phyloP scores from a whole-genome alignment of 345 rosid species.

The Citrus mangshanensis region DNA sequence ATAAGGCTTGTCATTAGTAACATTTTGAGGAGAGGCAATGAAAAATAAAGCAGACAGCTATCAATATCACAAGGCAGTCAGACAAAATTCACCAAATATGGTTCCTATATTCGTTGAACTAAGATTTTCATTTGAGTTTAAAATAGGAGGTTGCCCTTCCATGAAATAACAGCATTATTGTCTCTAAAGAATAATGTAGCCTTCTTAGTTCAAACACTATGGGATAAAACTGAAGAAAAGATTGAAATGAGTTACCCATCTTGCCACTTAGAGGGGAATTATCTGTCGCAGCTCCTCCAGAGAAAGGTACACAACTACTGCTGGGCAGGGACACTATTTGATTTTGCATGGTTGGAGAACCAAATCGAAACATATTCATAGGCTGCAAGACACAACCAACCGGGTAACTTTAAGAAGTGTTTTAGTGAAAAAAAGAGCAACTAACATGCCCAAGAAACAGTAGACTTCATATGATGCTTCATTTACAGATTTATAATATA shows the following conservation, averaged over 20 bases:
- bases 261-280: slow-evolving; percentile 32
- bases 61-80: neutral
- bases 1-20: neutral
- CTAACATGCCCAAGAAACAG: neutral
- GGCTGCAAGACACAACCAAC: slow-evolving; percentile 34
- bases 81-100: neutral
- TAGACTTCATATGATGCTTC: neutral
- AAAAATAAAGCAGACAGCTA: neutral
- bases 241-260: slow-evolving; percentile 10
- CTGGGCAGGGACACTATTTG: slow-evolving; percentile 28
- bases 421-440: neutral
- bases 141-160: neutral
- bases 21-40: neutral
- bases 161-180: neutral
- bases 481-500: slow-evolving; percentile 9
- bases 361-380: slow-evolving; percentile 46
- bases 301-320: slow-evolving; percentile 11
- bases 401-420: neutral
- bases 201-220: neutral
- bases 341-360: slow-evolving; percentile 33
- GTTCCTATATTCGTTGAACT: neutral
- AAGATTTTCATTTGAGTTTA: neutral
- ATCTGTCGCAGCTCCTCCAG: slow-evolving; percentile 28
- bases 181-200: neutral
- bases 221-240: neutral